These are phyloP conservation scores for Starmera stellimalicola DNA, from an alignment of 1,139 yeast species.

Conservation along the genomic window DNA sequence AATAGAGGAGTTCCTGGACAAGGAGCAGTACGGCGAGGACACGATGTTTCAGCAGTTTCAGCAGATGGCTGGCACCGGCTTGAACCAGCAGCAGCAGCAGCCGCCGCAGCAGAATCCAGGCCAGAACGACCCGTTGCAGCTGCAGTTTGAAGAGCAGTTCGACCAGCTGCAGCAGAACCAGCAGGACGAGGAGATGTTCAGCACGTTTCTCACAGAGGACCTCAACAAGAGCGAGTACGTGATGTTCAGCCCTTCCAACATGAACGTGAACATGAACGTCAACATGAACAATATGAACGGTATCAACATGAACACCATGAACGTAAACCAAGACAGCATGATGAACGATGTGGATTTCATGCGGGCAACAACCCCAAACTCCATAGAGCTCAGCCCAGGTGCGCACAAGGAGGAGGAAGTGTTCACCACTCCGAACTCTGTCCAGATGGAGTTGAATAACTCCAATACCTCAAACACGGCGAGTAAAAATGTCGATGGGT, in stretches of 20 bases:
- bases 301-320: not conserved
- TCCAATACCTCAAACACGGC: not conserved
- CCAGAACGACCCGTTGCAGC: not conserved
- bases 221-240: slow-evolving; percentile 15
- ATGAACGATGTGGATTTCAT: not conserved
- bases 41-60: not conserved
- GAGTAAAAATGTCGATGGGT: slow-evolving; percentile 14
- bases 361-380: slow-evolving; percentile 12
- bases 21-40: slow-evolving; percentile 36
- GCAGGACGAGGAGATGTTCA: slow-evolving; percentile 16
- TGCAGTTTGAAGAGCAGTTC: not conserved
- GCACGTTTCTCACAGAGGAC: slow-evolving; percentile 16
- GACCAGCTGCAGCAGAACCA: not conserved
- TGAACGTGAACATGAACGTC: not conserved
- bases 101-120: too few species aligned
- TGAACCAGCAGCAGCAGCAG: slow-evolving; percentile 5
- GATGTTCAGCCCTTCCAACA: slow-evolving; percentile 5
- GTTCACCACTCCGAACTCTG: slow-evolving; percentile 16
- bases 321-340: not conserved
- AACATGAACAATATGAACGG: not conserved
- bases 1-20: slow-evolving; percentile 49
- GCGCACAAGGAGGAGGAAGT: slow-evolving; percentile 12
- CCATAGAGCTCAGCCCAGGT: slow-evolving; percentile 6
- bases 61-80: too few species aligned
- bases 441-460: not conserved